A percentile compares a stretch with the other conserved stretches of the same genome.
Conservation (phyloP, 345 rosid species). For the Citrus australasica region DNA sequence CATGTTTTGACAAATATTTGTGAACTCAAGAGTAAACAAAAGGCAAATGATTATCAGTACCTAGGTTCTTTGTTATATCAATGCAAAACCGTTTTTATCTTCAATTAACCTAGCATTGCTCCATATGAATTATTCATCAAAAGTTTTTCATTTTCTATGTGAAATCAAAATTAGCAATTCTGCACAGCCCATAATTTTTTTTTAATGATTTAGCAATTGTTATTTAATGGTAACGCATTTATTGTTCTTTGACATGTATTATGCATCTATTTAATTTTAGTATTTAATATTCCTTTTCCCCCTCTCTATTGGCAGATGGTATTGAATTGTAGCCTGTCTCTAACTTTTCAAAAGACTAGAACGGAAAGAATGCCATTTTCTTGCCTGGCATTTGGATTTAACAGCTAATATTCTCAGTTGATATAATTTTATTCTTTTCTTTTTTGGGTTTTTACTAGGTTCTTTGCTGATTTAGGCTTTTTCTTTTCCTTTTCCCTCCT, state of each 20-base stretch:
- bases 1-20: constrained; percentile 15
- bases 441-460: too few species aligned
- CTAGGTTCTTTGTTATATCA: constrained; percentile 1
- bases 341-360: neutral
- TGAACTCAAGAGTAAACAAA: constrained; percentile 9
- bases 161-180: neutral
- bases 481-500: neutral
- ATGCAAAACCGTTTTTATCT: neutral
- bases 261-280: neutral
- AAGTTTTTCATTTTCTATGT: neutral
- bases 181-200: neutral
- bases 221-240: neutral
- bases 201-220: neutral
- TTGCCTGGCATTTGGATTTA: too few species aligned
- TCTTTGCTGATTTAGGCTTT: neutral
- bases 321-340: neutral
- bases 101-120: neutral
- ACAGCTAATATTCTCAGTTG: neutral
- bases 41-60: constrained; percentile 4
- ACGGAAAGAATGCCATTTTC: neutral
- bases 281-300: neutral
- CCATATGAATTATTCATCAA: neutral
- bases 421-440: neutral
- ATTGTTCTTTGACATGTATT: neutral
- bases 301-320: neutral